Evolutionary conservation across 2,329 filamentous ascomycete species (phyloP).

Genomic region (Cercospora sojina): DNA sequence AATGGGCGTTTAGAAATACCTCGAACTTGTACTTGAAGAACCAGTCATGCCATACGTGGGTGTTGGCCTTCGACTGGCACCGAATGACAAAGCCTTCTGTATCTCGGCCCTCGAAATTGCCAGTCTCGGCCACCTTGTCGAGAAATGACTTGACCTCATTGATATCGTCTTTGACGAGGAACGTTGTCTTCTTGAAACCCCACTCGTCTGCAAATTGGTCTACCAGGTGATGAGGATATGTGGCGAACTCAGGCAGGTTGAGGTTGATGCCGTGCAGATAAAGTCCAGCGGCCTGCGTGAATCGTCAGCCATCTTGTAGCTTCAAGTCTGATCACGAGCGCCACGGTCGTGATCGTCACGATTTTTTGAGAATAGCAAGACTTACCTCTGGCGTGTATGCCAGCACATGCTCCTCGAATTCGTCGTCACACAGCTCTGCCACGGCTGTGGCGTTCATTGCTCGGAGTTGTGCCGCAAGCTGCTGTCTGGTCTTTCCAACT

Average conservation of each 20-base stretch:
- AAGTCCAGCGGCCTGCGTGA: slow-evolving; percentile 65
- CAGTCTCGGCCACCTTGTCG: slow-evolving; percentile 80
- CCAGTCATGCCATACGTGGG: slow-evolving; percentile 74
- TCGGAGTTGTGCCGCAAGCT: slow-evolving; percentile 74
- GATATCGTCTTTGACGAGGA: slow-evolving; percentile 73
- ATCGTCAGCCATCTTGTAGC: background rate
- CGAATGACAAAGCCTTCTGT: slow-evolving; percentile 97
- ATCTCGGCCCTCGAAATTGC: slow-evolving; percentile 84
- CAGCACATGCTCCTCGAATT: slow-evolving; percentile 94
- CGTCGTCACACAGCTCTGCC: slow-evolving; percentile 92
- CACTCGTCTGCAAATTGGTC: slow-evolving; percentile 86
- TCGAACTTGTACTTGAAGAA: slow-evolving; percentile 99
- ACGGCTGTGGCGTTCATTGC: slow-evolving; percentile 88
- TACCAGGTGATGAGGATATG: slow-evolving; percentile 78
- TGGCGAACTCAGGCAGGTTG: slow-evolving; percentile 88
- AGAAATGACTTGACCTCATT: slow-evolving; percentile 74
- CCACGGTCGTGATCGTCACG: background rate
- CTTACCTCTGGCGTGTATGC: slow-evolving; percentile 69
- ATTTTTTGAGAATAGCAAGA: background rate
- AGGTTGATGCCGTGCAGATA: slow-evolving; percentile 96
- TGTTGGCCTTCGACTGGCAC: slow-evolving; percentile 62
- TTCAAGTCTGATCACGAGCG: background rate
- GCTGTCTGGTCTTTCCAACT: slow-evolving; percentile 73
- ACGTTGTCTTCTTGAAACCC: slow-evolving; percentile 89
- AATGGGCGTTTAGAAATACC: slow-evolving; percentile 7